These are phyloP conservation scores for Detonula confervacea DNA, from an alignment of 352 stramenopile species.

Conservation along the genomic window DNA sequence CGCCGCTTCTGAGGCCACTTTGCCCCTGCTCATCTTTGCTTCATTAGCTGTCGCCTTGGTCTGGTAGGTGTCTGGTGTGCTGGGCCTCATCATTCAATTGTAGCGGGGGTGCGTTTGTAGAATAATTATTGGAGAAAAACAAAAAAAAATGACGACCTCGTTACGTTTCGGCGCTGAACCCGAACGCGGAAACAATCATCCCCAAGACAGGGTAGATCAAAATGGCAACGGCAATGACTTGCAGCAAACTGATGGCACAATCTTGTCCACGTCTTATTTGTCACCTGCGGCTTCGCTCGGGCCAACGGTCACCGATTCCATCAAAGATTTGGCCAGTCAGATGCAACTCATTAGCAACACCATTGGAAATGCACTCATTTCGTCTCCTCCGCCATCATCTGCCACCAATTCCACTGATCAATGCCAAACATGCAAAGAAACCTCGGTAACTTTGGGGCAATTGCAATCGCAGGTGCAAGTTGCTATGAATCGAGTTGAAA, in stretches of 20 bases:
- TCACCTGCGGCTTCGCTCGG: neutral
- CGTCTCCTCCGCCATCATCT: neutral
- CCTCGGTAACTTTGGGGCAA: neutral
- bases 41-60: too few species aligned
- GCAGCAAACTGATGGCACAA: neutral
- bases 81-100: too few species aligned
- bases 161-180: too few species aligned
- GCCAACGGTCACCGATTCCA: neutral
- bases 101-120: too few species aligned
- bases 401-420: neutral
- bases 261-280: neutral
- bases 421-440: neutral
- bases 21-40: too few species aligned
- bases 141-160: too few species aligned
- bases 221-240: neutral
- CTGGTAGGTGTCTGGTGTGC: too few species aligned
- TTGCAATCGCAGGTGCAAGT: conserved; percentile 4
- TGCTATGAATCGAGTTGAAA: neutral
- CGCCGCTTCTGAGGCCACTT: too few species aligned
- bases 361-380: neutral
- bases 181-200: too few species aligned
- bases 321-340: conserved; percentile 5
- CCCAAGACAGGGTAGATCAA: neutral
- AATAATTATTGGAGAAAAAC: too few species aligned
- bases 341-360: conserved; percentile 4